phyloP scores from a whole-genome alignment of 345 rosid species.

The Eucalyptus erythrocorys region DNA sequence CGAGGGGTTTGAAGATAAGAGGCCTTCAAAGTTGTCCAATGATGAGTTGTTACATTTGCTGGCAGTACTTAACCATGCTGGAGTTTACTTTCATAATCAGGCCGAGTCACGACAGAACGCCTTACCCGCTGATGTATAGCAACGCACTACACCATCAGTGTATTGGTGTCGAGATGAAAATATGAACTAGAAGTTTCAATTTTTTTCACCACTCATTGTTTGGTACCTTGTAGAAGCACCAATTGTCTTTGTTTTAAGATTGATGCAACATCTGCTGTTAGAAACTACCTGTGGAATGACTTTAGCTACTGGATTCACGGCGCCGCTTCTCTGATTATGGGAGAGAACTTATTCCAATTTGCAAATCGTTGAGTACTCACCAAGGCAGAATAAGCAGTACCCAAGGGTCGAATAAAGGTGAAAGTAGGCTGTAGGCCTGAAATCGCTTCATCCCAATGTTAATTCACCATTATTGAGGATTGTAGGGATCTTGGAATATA shows the following conservation, averaged over 20 bases:
- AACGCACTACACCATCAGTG: not conserved
- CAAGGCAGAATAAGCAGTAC: not conserved
- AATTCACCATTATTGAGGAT: not conserved
- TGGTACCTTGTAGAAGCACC: not conserved
- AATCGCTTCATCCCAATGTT: not conserved
- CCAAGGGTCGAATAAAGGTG: not conserved
- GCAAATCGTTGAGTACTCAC: not conserved
- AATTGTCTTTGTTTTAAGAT: not conserved
- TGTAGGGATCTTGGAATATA: not conserved
- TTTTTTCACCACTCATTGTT: not conserved
- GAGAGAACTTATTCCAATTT: not conserved
- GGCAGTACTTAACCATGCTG: slow-evolving; percentile 54
- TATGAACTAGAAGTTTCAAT: not conserved
- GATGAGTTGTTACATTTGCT: slow-evolving; percentile 54
- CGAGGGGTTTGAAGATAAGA: slow-evolving; percentile 54
- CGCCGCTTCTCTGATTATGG: not conserved
- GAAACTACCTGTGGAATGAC: not conserved
- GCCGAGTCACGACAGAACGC: not conserved
- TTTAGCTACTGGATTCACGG: not conserved
- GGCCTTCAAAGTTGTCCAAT: slow-evolving; percentile 66
- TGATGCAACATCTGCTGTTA: not conserved
- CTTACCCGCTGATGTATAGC: not conserved
- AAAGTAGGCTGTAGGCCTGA: not conserved
- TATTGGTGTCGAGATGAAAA: not conserved
- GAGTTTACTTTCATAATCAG: slow-evolving; percentile 42